Base-by-base conservation (phyloP, 352 stramenopile species). In the Phytophthora citricola region DNA sequence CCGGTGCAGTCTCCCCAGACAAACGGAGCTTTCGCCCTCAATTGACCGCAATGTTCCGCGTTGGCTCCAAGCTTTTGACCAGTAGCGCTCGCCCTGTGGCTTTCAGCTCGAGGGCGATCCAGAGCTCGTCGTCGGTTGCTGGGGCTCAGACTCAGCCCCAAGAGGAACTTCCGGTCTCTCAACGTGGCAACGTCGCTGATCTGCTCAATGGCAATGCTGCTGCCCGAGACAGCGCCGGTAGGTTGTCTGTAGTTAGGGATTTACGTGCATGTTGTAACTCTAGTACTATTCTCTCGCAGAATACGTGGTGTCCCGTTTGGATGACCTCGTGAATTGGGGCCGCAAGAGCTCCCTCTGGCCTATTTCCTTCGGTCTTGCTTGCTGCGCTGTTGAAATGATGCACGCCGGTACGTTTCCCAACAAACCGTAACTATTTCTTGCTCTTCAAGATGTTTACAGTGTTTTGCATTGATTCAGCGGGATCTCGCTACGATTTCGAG, bases 341-440 rank as follows among this genome's bases (percentile, higher is more conserved):
- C 94, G 97, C 52, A 87, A 89, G 54, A 93, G 95, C 58, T 99
- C 97, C 34, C 71, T 99, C 17, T 99, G 97, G 98, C 98, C 98
- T 46, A 98, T 99, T 85, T 99, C 98, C 6, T 99, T 99, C 79
- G 98, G 98, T 55, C 80, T 99, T 10, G 98, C 98, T 11, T 99
- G 98, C 79, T 99, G 98, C 71, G 98, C 98, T 47, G 97, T 99
- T 17, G 98, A 99, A 85, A 99, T 99, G 98, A 99, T 99, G 91
- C 91, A 98, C 58, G 67, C 74, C 14, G 94, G 92, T 69, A 89
- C 79, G 26, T 93, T 12, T 47, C 17, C 6, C 4, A n/a, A 10
- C 36, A 5, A 39, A 39, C 32, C 32, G 0, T 20, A 0, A 20
- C 14, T 40, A 40, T 12, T 47, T 1, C 5, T 20, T 32, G n/a